phyloP scores from a whole-genome alignment of 208 protist genomes.

The Acanthamoeba culbertsoni region DNA sequence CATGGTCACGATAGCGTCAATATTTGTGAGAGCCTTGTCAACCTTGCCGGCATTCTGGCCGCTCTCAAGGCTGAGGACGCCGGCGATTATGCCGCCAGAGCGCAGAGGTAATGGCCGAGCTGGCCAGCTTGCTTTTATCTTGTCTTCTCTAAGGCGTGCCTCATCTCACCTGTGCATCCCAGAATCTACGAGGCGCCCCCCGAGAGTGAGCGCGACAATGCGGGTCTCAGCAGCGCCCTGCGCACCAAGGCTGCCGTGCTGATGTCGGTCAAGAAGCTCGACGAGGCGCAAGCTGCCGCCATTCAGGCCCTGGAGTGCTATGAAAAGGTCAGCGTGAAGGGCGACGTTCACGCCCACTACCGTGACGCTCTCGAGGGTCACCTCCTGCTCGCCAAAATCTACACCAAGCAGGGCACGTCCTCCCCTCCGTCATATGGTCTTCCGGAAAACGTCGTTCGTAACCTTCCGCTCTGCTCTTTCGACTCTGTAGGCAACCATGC shows the following conservation, averaged over 20 bases:
- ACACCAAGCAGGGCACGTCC: not conserved
- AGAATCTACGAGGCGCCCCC: not conserved
- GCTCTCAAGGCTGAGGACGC: not conserved
- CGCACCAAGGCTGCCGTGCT: not conserved
- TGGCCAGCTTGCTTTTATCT: no score
- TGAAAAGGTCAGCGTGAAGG: not conserved
- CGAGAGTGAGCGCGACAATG: not conserved
- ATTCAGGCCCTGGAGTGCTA: not conserved
- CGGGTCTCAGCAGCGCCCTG: not conserved
- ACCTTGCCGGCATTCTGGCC: not conserved
- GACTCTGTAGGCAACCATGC: not conserved
- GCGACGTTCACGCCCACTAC: not conserved
- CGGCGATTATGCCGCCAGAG: not conserved
- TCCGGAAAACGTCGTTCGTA: not conserved
- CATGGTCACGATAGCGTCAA: not conserved
- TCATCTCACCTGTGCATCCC: no score
- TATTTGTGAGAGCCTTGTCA: not conserved
- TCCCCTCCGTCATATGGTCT: not conserved
- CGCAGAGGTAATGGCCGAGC: not conserved
- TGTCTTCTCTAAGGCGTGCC: no score
- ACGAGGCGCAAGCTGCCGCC: not conserved
- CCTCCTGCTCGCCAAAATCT: conserved; percentile 3
- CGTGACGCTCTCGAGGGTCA: not conserved
- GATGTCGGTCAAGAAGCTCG: not conserved
- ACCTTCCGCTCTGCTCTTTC: not conserved